Evolutionary conservation across 2,329 filamentous ascomycete species (phyloP), one percentile per base, ranked within the genome.

Genomic region (Neodidymelliopsis sp.): DNA sequence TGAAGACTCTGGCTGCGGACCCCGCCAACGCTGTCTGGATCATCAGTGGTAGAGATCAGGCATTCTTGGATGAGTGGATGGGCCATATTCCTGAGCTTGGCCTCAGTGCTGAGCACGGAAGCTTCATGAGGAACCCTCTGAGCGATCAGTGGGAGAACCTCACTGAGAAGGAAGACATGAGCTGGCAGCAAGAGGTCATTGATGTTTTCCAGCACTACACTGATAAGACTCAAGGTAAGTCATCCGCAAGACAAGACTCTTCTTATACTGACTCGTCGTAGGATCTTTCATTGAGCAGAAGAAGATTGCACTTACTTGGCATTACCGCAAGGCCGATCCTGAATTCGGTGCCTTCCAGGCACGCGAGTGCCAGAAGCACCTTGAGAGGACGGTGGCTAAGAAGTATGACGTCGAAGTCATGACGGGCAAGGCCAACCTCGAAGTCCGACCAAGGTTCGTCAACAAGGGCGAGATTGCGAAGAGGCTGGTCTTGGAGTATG

Each of bases 381-480:
- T 99, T 12, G 88, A 95, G 69, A 78, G 81, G 4, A 90, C 85
- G 0, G 88, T 96, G 0, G 86, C 79, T 40, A 88, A 86, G 67
- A 85, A 85, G 56, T 96, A 88, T 83, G 91, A 96, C 36, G 90
- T 97, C 3, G 93, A 97, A 65, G 91, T 99, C 51, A 97, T 97
- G 91, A 84, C 86, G 0, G 94, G 94, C 63, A 99, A 97, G 77
- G 93, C 93, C 54, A 97, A 97, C 70, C 81, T 99, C 19, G 94
- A 99, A 74, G 93, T 97, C 23, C 87, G 94, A n/a, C 93, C 93
- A 20, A 92, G 87, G 1, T 96, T 96, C 66, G 91, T 99, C 77
- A 97, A 97, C 81, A 99, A 99, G 79, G 94, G 94, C 22, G 91
- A 95, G 74, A 97, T 97, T 57, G 90, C 87, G 12, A 92, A 91